Conservation (phyloP, 2,329 filamentous ascomycete species). For the Cercospora beticola region DNA sequence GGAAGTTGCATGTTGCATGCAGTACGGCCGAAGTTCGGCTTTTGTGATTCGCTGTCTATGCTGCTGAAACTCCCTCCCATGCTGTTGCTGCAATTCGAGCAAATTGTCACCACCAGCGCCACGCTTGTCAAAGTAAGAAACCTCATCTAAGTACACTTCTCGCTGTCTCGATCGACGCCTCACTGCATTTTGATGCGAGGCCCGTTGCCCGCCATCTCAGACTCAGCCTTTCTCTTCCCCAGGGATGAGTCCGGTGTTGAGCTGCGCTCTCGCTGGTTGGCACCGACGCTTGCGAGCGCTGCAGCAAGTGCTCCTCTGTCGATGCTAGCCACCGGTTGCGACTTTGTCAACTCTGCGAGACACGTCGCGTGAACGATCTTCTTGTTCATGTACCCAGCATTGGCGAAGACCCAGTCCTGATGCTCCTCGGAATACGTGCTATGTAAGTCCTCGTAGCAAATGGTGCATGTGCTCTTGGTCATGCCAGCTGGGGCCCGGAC, state of each 20-base stretch:
- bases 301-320: constrained; percentile 28
- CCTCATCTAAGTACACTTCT: neutral
- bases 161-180: neutral
- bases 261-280: constrained; percentile 34
- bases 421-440: constrained; percentile 88
- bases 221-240: constrained; percentile 39
- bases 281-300: constrained; percentile 25
- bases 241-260: constrained; percentile 37
- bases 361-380: constrained; percentile 89
- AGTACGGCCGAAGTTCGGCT: constrained; percentile 6
- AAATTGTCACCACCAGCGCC: constrained; percentile 4
- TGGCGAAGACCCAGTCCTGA: constrained; percentile 96
- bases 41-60: neutral
- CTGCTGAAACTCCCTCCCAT: neutral
- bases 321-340: constrained; percentile 11
- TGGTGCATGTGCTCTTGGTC: constrained; percentile 78
- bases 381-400: constrained; percentile 74
- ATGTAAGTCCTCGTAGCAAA: constrained; percentile 94
- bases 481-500: constrained; percentile 78
- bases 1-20: neutral
- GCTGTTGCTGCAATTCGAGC: neutral
- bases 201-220: constrained; percentile 25
- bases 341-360: constrained; percentile 75
- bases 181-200: constrained; percentile 28
- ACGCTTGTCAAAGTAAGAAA: constrained; percentile 1